Conservation (phyloP, 768 basidiomycete species). For the Pholiota conissans region DNA sequence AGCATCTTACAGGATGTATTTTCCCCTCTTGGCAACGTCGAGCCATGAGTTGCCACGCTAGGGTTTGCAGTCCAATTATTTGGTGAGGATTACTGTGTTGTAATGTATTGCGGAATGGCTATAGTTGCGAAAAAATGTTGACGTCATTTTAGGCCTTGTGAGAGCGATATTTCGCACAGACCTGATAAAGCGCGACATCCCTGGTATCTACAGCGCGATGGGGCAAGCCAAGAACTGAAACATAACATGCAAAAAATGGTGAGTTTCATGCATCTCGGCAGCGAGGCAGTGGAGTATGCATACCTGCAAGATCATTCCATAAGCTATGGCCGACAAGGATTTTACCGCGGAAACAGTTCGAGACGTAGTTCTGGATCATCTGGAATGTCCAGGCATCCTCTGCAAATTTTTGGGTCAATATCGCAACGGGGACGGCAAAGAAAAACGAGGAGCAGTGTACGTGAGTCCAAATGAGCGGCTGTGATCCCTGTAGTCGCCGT, state of each 20-base stretch:
- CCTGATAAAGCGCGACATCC: slow-evolving; percentile 77
- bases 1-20: slow-evolving; percentile 64
- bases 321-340: slow-evolving; percentile 75
- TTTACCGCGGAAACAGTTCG: slow-evolving; percentile 66
- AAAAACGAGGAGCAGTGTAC: slow-evolving; percentile 21
- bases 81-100: slow-evolving; percentile 55
- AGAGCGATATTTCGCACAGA: slow-evolving; percentile 19
- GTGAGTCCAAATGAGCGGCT: slow-evolving; percentile 37
- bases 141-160: slow-evolving; percentile 4
- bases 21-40: slow-evolving; percentile 74
- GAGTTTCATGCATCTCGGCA: slow-evolving; percentile 2
- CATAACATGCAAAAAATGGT: slow-evolving; percentile 9
- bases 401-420: slow-evolving; percentile 21
- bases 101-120: slow-evolving; percentile 76
- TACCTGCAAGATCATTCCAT: slow-evolving; percentile 83
- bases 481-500: slow-evolving; percentile 61
- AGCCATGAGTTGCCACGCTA: slow-evolving; percentile 82
- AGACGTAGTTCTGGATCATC: slow-evolving; percentile 65
- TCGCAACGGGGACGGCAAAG: not conserved
- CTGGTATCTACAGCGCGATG: slow-evolving; percentile 77
- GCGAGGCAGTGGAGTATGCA: slow-evolving; percentile 15
- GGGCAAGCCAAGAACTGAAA: slow-evolving; percentile 73
- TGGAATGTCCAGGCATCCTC: slow-evolving; percentile 56
- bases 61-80: slow-evolving; percentile 71
- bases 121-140: slow-evolving; percentile 1